phyloP scores from a whole-genome alignment of 495 filamentous ascomycete genomes.

The Collariella sp. region DNA sequence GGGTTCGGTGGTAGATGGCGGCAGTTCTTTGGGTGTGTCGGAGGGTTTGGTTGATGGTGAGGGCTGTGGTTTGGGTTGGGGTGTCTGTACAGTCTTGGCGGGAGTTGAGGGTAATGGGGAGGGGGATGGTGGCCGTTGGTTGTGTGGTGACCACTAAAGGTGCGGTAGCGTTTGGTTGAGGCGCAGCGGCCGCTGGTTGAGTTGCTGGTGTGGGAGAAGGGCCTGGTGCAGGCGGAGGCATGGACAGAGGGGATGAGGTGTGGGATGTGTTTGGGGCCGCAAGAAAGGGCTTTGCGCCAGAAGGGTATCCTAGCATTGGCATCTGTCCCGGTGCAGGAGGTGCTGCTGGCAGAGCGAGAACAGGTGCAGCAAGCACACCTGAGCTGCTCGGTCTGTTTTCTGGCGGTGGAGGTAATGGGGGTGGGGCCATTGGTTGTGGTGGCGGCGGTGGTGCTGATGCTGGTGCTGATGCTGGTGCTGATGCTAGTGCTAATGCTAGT shows the following conservation, averaged over 20 bases:
- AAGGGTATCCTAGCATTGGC: conserved; percentile 18
- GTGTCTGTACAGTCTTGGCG: conserved; percentile 5
- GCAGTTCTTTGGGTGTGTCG: conserved; percentile 19
- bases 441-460: conserved; percentile 12
- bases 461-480: background rate
- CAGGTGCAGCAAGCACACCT: conserved; percentile 37
- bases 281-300: conserved; percentile 28
- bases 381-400: conserved; percentile 28
- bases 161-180: background rate
- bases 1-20: conserved; percentile 12
- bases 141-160: conserved; percentile 11
- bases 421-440: conserved; percentile 19
- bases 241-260: conserved; percentile 33
- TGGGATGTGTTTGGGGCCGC: conserved; percentile 38
- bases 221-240: conserved; percentile 12
- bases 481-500: background rate
- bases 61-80: conserved; percentile 8
- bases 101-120: conserved; percentile 9
- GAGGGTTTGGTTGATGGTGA: conserved; percentile 7
- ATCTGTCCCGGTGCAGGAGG: conserved; percentile 18
- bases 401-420: conserved; percentile 21
- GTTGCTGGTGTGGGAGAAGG: conserved; percentile 1
- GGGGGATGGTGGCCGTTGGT: conserved; percentile 6
- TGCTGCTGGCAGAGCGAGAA: conserved; percentile 25
- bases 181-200: background rate